Conservation (phyloP, 202 grass and related monocot species). For the Zizania palustris region DNA sequence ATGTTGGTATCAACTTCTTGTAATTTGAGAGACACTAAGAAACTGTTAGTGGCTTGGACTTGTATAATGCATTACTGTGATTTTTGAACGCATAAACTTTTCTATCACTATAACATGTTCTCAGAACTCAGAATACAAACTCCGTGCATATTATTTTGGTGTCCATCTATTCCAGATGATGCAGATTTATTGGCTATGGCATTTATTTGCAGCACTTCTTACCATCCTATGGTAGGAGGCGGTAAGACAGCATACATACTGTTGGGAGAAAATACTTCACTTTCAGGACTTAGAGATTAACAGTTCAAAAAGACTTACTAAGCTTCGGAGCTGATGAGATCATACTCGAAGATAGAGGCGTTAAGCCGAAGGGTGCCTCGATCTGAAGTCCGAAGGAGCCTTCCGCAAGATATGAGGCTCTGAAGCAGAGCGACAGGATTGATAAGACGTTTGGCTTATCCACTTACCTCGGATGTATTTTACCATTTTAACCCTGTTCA, state of each 20-base stretch:
- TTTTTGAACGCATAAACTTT: slow-evolving; percentile 7
- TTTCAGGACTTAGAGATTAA: too few species aligned
- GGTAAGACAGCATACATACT: slow-evolving; percentile 75
- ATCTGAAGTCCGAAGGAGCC: too few species aligned
- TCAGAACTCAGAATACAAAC: slow-evolving; percentile 36
- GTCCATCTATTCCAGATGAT: slow-evolving; percentile 12
- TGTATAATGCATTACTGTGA: background rate
- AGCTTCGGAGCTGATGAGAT: too few species aligned
- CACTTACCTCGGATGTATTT: too few species aligned
- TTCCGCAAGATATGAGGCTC: too few species aligned
- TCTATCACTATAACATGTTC: slow-evolving; percentile 21
- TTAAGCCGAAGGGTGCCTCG: too few species aligned
- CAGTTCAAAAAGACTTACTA: too few species aligned
- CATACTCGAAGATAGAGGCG: too few species aligned
- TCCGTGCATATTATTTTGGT: slow-evolving; percentile 42
- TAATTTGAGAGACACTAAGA: background rate
- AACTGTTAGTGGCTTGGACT: slow-evolving; percentile 18
- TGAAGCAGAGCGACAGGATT: too few species aligned
- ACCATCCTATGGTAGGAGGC: slow-evolving; percentile 53
- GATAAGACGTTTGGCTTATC: too few species aligned
- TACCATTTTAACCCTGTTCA: too few species aligned
- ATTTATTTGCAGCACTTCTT: slow-evolving; percentile 39
- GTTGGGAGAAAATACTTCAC: too few species aligned
- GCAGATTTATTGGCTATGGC: slow-evolving; percentile 18
- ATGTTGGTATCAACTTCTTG: slow-evolving; percentile 21